Percentiles rank a stretch among this genome's conserved stretches.
phyloP scores from a whole-genome alignment of 169 alveolate species.

The Plasmodium malariae region DNA sequence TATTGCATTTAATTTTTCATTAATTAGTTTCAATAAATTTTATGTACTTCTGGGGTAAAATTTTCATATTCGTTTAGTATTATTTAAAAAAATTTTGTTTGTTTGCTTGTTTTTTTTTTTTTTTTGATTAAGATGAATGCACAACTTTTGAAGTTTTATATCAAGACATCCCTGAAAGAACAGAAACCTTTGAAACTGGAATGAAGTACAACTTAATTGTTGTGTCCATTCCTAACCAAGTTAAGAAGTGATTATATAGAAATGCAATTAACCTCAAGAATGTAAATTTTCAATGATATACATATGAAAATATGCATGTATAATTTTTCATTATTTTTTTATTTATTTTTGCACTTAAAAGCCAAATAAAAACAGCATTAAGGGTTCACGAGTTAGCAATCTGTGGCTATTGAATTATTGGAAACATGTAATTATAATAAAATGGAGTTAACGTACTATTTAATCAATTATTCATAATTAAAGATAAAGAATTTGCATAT shows the following conservation, averaged over 20 bases:
- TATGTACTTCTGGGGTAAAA: too few species aligned
- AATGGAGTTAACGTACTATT: not conserved
- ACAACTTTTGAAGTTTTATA: slow-evolving; percentile 56
- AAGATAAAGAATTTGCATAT: not conserved
- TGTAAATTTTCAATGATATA: not conserved
- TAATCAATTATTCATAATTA: not conserved
- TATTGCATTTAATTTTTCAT: not conserved
- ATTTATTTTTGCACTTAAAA: slow-evolving; percentile 4
- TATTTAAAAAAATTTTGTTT: not conserved
- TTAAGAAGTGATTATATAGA: not conserved
- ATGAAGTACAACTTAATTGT: slow-evolving; percentile 58
- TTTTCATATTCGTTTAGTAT: not conserved
- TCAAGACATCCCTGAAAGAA: slow-evolving; percentile 49
- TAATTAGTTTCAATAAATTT: too few species aligned
- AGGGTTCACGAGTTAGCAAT: slow-evolving; percentile 41
- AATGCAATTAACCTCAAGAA: not conserved
- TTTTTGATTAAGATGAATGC: slow-evolving; percentile 50
- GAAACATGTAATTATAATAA: slow-evolving; percentile 36
- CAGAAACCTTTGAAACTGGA: slow-evolving; percentile 67
- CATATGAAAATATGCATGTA: not conserved
- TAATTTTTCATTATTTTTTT: too few species aligned
- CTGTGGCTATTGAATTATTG: slow-evolving; percentile 60
- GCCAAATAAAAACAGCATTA: slow-evolving; percentile 29
- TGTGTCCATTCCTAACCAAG: slow-evolving; percentile 70
- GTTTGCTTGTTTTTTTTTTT: slow-evolving; percentile 4